phyloP scores from a whole-genome alignment of 805 yeast genomes.

The Sporopachydermia quercuum region DNA sequence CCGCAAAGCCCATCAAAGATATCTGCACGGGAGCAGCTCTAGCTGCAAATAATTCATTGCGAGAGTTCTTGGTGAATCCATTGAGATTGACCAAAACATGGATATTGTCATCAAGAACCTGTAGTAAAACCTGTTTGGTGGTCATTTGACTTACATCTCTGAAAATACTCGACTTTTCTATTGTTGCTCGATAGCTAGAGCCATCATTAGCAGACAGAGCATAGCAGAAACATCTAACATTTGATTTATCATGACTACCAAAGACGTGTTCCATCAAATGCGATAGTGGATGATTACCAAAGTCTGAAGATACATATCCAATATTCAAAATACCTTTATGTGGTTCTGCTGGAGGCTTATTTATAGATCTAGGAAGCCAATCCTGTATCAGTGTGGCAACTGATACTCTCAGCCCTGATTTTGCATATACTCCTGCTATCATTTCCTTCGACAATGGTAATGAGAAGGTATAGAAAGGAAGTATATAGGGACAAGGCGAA shows the following conservation, averaged over 20 bases:
- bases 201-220: slow-evolving; percentile 16
- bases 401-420: slow-evolving; percentile 14
- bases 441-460: slow-evolving; percentile 14
- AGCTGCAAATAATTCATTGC: slow-evolving; percentile 19
- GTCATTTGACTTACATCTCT: slow-evolving; percentile 14
- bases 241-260: slow-evolving; percentile 15
- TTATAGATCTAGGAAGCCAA: slow-evolving; percentile 16
- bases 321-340: slow-evolving; percentile 9
- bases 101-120: slow-evolving; percentile 15
- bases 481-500: slow-evolving; percentile 16
- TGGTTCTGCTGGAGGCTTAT: slow-evolving; percentile 18
- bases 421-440: slow-evolving; percentile 13
- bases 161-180: slow-evolving; percentile 13
- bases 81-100: slow-evolving; percentile 18
- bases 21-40: slow-evolving; percentile 19
- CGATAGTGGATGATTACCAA: slow-evolving; percentile 19
- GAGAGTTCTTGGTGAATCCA: slow-evolving; percentile 20
- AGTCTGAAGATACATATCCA: slow-evolving; percentile 20
- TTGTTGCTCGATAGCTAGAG: slow-evolving; percentile 14
- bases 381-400: slow-evolving; percentile 11
- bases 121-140: slow-evolving; percentile 13
- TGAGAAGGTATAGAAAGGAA: slow-evolving; percentile 20
- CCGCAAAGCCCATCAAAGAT: slow-evolving; percentile 20
- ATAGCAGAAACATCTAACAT: slow-evolving; percentile 15
- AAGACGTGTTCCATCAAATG: slow-evolving; percentile 21